Base-by-base conservation (phyloP, 805 yeast genomes). In the Starmerella tilneyi region DNA sequence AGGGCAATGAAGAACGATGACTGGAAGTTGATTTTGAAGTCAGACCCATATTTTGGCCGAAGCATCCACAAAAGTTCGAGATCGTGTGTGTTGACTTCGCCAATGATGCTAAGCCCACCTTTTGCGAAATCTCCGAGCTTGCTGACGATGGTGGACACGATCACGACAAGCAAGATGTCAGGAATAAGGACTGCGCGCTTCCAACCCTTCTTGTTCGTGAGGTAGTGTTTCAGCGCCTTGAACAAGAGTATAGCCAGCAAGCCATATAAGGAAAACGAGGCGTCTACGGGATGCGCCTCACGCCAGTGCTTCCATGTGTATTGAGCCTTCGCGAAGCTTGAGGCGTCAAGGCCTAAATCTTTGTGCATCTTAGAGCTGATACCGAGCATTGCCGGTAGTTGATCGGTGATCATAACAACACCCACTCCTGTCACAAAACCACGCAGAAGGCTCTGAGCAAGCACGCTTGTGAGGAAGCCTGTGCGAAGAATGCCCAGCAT, bases 371-470 rank as follows among this genome's bases (percentile, higher is more conserved):
- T 51, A 5, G 68, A 55, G 28, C 67, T 68, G 22, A 89, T 66
- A 2, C 94, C 94, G 31, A 88, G 63, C 61, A 80, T 81, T 2
- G 81, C 74, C 11, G 85, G 75, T 9, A 74, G 56, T 2, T 95
- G 79, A 59, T 84, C 86, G 41, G 81, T 67, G 24, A 86, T 72
- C 85, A 86, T 85, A 8, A 84, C 79, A 17, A 81, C 52, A 13
- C 95, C 96, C 48, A 86, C 84, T 4, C 92, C 92, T 11, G 85
- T 78, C 32, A 86, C 75, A 56, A 86, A 86, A 0, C 96, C 96
- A 50, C 85, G 71, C 11, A 86, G 63, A 26, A 86, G 64, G 0
- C 94, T 78, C 20, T 84, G 74, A 31, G 92, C 80, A 40, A 86
- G 66, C 2, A 86, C 81, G 48, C 79, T 81, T 55, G 84, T 94